These are phyloP conservation scores for Elongisporangium anandrum DNA, from an alignment of 352 stramenopile genomes.

Conservation along the genomic window DNA sequence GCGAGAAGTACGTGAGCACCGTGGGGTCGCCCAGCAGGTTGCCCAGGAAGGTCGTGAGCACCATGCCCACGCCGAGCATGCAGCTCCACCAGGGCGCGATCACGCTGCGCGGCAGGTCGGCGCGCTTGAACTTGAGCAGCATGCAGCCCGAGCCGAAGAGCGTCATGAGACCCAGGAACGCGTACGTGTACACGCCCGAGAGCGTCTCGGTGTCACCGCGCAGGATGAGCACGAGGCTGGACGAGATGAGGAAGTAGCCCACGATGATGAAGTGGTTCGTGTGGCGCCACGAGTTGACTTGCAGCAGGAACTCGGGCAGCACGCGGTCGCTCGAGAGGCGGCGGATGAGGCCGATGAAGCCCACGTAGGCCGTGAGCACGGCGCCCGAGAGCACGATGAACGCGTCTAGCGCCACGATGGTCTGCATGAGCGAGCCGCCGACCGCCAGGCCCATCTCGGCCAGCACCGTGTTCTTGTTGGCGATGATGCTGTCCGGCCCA, in stretches of 20 bases:
- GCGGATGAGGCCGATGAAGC: slow-evolving; percentile 88
- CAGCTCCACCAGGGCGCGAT: slow-evolving; percentile 88
- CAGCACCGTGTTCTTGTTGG: slow-evolving; percentile 88
- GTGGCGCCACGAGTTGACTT: slow-evolving; percentile 73
- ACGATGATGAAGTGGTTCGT: slow-evolving; percentile 93
- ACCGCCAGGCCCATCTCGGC: slow-evolving; percentile 88
- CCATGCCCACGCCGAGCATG: slow-evolving; percentile 74
- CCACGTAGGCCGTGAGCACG: slow-evolving; percentile 92
- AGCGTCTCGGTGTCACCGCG: slow-evolving; percentile 90
- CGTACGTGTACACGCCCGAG: slow-evolving; percentile 93
- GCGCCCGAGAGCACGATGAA: slow-evolving; percentile 93
- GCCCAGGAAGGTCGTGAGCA: slow-evolving; percentile 81
- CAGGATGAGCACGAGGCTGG: slow-evolving; percentile 87
- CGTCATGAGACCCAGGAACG: slow-evolving; percentile 94
- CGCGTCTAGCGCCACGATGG: slow-evolving; percentile 84
- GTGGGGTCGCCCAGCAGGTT: slow-evolving; percentile 85
- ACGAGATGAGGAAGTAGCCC: slow-evolving; percentile 86
- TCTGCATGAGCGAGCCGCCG: slow-evolving; percentile 69
- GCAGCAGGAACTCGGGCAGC: slow-evolving; percentile 74
- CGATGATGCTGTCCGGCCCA: slow-evolving; percentile 64
- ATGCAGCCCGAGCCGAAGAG: slow-evolving; percentile 93
- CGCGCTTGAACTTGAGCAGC: slow-evolving; percentile 94
- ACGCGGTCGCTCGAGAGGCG: slow-evolving; percentile 90
- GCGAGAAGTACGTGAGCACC: slow-evolving; percentile 86
- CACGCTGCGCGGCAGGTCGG: slow-evolving; percentile 81